Evolutionary conservation across 2,329 filamentous ascomycete genomes (phyloP), one percentile per base, ranked within the genome.

Genomic region (Monilinia vaccinii-corymbosi): DNA sequence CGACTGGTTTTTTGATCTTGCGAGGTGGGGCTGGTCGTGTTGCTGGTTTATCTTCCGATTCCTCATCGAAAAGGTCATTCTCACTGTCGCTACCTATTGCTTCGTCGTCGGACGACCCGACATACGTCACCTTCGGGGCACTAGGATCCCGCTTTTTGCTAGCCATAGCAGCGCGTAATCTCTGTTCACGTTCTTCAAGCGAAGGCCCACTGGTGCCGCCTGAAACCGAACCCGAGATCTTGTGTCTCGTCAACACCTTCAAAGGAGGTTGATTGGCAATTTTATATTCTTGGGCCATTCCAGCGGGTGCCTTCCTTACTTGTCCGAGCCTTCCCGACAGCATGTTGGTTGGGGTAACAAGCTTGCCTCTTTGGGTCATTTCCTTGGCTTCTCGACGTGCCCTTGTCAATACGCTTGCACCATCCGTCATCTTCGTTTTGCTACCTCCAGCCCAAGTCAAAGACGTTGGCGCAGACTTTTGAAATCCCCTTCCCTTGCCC

Each of bases 301-400:
- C 76, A 1, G 73, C 67, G 8, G 83, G 83, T 0, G 83, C 81
- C 49, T 73, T 75, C 23, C 61, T 71, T 47, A 85, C 75, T 65
- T 70, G 67, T 8, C 63, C 69, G 8, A 70, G 64, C 18, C 68
- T 70, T 31, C 73, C 69, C 36, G 63, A 49, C 32, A 75, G 62
- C 61, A 71, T 64, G 58, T 74, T 72, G 1, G 73, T 71, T 14
- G 75, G 71, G 13, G 71, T 76, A 21, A 76, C 74, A 38, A 83
- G 73, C 36, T 75, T 73, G 57, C 78, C 76, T 64, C 79, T 77
- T 40, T 70, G 75, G 56, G 74, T 75, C 47, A 83, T 80, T 65
- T 84, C 79, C 50, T 75, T 77, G 7, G 79, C 80, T 66, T 87
- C 81, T 51, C 81, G 76, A 48, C 78, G 77, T 25, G 82, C 80